A percentile compares a stretch with the other conserved stretches of the same genome.
phyloP scores from a whole-genome alignment of 1,284 basidiomycete species.

The Ganoderma sp. region DNA sequence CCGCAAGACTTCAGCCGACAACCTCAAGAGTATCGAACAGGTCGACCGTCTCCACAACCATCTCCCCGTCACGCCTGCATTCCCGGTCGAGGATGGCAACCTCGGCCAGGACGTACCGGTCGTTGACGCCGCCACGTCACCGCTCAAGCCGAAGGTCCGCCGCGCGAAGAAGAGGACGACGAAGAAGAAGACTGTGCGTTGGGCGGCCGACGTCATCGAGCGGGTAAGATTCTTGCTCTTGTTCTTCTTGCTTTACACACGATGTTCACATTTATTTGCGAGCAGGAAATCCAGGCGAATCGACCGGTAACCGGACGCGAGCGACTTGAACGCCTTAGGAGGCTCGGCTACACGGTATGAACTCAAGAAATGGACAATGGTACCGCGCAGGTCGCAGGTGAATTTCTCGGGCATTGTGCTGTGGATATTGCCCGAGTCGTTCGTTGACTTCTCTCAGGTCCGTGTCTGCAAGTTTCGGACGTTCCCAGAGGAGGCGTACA shows the following conservation, averaged over 20 bases:
- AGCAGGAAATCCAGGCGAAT: constrained; percentile 2
- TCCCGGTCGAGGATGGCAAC: constrained; percentile 2
- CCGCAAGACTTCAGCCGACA: background rate
- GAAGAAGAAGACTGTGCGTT: background rate
- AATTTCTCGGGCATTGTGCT: background rate
- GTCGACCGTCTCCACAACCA: background rate
- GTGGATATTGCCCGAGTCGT: background rate
- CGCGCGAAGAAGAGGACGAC: background rate
- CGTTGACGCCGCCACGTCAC: background rate
- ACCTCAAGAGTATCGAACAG: background rate
- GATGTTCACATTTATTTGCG: background rate
- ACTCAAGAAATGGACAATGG: background rate
- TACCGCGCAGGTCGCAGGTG: too few species aligned
- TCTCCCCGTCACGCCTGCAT: background rate
- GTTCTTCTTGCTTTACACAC: background rate
- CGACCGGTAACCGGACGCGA: background rate
- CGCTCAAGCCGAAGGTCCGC: background rate
- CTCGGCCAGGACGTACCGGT: background rate
- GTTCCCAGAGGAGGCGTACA: background rate
- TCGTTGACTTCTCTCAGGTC: background rate
- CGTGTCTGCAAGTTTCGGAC: background rate
- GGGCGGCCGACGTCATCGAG: background rate
- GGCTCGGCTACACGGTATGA: background rate
- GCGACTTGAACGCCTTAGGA: background rate
- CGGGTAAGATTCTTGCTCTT: background rate